Evolutionary conservation across 2,329 filamentous ascomycete genomes (phyloP).

Genomic region (Aspergillus sp.): DNA sequence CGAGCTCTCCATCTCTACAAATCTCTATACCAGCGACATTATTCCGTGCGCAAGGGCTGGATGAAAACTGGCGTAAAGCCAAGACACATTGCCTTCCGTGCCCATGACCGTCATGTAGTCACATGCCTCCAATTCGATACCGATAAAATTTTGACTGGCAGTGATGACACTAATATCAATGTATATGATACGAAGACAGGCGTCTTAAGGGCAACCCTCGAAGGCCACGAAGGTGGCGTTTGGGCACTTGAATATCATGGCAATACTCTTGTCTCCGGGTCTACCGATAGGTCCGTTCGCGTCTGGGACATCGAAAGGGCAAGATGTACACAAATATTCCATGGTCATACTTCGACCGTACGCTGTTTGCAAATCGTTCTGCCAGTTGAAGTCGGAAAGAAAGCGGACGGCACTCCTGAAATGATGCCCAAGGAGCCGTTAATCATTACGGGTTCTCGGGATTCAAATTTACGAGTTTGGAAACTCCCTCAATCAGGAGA

Average conservation of each 20-base stretch:
- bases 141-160: conserved; percentile 96
- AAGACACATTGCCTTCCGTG: conserved; percentile 91
- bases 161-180: conserved; percentile 95
- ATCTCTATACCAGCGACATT: conserved; percentile 88
- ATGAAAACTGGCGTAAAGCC: conserved; percentile 81
- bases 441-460: conserved; percentile 95
- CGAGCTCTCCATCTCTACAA: conserved; percentile 91
- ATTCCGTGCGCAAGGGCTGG: conserved; percentile 89
- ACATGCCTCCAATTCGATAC: conserved; percentile 97
- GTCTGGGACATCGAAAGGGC: conserved; percentile 98
- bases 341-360: conserved; percentile 96
- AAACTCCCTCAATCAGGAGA: conserved; percentile 81
- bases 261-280: conserved; percentile 91
- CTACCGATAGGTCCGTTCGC: conserved; percentile 95
- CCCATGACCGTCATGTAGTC: conserved; percentile 93
- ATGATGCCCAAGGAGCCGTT: conserved; percentile 93
- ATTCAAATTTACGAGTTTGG: conserved; percentile 93
- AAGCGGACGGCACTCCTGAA: conserved; percentile 69
- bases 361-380: conserved; percentile 92
- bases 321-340: conserved; percentile 90
- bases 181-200: conserved; percentile 98
- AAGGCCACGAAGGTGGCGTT: conserved; percentile 94
- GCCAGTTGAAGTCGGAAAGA: conserved; percentile 74
- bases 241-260: conserved; percentile 97
- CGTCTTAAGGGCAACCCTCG: conserved; percentile 75